Evolutionary conservation across 768 basidiomycete genomes (phyloP).

Genomic region (Lyophyllum decastes): DNA sequence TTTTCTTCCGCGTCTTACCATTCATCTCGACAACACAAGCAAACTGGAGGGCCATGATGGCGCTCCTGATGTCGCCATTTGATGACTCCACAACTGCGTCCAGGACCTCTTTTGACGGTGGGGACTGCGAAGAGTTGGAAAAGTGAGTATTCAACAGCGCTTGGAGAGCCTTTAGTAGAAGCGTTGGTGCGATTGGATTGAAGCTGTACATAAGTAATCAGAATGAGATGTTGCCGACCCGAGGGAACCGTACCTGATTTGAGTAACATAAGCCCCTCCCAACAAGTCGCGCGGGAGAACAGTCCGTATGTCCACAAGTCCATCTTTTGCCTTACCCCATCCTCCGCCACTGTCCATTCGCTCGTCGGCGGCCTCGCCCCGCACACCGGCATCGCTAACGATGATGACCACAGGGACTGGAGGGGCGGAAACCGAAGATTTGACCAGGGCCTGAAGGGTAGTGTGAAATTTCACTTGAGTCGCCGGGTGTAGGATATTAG

Average conservation of each 20-base stretch:
- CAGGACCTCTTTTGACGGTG: slow-evolving; percentile 65
- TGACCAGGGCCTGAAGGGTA: slow-evolving; percentile 58
- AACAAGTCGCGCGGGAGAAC: slow-evolving; percentile 72
- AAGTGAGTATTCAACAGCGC: slow-evolving; percentile 53
- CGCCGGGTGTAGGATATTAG: slow-evolving; percentile 78
- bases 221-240: background rate
- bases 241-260: slow-evolving; percentile 62
- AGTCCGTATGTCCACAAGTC: slow-evolving; percentile 65
- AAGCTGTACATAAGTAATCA: slow-evolving; percentile 55
- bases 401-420: slow-evolving; percentile 77
- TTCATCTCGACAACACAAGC: slow-evolving; percentile 53
- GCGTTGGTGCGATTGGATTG: slow-evolving; percentile 88
- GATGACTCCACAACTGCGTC: slow-evolving; percentile 78
- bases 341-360: slow-evolving; percentile 38
- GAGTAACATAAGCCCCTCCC: slow-evolving; percentile 73
- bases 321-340: slow-evolving; percentile 46
- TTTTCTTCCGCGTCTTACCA: slow-evolving; percentile 34
- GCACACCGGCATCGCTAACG: slow-evolving; percentile 78
- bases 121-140: slow-evolving; percentile 28
- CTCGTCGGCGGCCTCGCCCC: slow-evolving; percentile 67
- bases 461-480: slow-evolving; percentile 76
- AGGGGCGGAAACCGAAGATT: slow-evolving; percentile 30
- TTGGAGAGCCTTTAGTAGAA: slow-evolving; percentile 79
- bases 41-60: slow-evolving; percentile 92
- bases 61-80: slow-evolving; percentile 91